phyloP scores from a whole-genome alignment of 345 rosid genomes.

The Ricinus communis region DNA sequence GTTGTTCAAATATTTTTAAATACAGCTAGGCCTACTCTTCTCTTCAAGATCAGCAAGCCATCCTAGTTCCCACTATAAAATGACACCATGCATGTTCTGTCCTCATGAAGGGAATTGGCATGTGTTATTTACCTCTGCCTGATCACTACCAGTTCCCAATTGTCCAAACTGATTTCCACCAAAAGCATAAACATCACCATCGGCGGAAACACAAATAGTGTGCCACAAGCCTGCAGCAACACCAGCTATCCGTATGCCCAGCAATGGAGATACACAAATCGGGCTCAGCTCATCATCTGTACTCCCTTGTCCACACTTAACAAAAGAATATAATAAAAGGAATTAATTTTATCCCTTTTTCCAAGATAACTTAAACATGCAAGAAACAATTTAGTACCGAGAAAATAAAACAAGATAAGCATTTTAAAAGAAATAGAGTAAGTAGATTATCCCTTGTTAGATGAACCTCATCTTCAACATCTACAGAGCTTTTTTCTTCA shows the following conservation, averaged over 20 bases:
- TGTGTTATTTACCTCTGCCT: constrained; percentile 70
- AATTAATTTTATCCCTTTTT: constrained; percentile 14
- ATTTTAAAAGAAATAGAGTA: constrained; percentile 26
- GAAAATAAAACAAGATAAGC: constrained; percentile 7
- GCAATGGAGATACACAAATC: constrained; percentile 75
- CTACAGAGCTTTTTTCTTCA: constrained; percentile 52
- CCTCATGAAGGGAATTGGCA: background rate
- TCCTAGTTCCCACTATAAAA: background rate
- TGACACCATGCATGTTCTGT: background rate
- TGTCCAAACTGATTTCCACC: constrained; percentile 99
- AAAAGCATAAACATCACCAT: constrained; percentile 87
- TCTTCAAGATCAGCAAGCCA: background rate
- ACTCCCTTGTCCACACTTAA: constrained; percentile 97
- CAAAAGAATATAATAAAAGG: constrained; percentile 23
- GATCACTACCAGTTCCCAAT: constrained; percentile 94
- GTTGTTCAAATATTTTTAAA: background rate
- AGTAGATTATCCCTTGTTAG: constrained; percentile 35
- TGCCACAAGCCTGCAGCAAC: constrained; percentile 98
- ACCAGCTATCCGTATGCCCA: constrained; percentile 72
- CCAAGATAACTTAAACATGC: constrained; percentile 5
- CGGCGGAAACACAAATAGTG: constrained; percentile 77
- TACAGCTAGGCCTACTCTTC: background rate
- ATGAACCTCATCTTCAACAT: constrained; percentile 56
- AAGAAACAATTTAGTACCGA: constrained; percentile 4
- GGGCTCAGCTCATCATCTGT: constrained; percentile 93